phyloP scores from a whole-genome alignment of 2,329 filamentous ascomycete species.

The Diplodia mutila region DNA sequence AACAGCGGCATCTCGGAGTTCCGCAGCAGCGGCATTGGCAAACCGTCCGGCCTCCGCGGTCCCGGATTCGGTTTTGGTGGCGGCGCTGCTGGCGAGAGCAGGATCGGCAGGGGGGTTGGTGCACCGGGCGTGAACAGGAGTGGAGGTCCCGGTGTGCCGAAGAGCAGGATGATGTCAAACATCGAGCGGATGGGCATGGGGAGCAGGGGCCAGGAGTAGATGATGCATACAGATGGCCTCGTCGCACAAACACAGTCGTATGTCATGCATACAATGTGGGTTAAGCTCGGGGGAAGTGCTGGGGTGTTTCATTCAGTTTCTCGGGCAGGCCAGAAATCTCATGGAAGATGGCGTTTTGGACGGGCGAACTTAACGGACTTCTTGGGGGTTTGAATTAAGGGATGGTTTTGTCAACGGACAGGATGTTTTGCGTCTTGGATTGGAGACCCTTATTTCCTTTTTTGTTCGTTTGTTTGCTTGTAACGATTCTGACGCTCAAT shows the following conservation, averaged over 20 bases:
- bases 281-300: neutral
- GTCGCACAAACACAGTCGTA: neutral
- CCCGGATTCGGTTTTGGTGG: constrained; percentile 52
- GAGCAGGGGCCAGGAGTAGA: constrained; percentile 3
- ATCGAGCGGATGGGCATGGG: constrained; percentile 81
- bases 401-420: neutral
- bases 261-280: neutral
- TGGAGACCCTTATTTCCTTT: neutral
- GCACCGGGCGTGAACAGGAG: constrained; percentile 25
- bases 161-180: constrained; percentile 79
- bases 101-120: constrained; percentile 34
- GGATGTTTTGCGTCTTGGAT: neutral
- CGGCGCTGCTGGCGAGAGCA: neutral
- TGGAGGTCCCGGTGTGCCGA: constrained; percentile 35
- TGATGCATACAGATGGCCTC: neutral
- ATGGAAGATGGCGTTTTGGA: neutral
- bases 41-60: constrained; percentile 63
- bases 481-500: constrained; percentile 18
- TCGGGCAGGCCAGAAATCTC: neutral
- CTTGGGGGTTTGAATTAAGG: neutral
- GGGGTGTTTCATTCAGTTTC: neutral
- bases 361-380: neutral
- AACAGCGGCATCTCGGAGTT: neutral
- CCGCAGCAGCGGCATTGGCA: constrained; percentile 36
- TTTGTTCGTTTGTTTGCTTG: neutral